Percentiles rank a stretch among this genome's conserved stretches.
These are phyloP conservation scores for Magnolia changhungtana DNA, from an alignment of 164 flowering plant genomes.

Conservation along the genomic window DNA sequence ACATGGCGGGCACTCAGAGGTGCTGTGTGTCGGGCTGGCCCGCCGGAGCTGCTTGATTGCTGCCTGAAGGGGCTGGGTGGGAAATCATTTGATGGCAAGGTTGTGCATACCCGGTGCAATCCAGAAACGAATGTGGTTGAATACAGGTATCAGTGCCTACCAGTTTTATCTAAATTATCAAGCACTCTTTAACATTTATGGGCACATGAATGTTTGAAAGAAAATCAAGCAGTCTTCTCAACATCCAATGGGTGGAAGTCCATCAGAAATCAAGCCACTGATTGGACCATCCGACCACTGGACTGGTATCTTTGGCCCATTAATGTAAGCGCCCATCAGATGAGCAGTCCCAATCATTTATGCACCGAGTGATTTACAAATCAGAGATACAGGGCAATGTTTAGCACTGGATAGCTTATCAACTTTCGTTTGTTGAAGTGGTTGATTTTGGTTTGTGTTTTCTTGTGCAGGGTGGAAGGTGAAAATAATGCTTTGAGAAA, in stretches of 20 bases:
- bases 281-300: too few relatives aligned
- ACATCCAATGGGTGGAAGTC: too few relatives aligned
- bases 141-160: constrained; percentile 42
- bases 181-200: not conserved
- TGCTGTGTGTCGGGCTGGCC: constrained; percentile 51
- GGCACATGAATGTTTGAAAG: not conserved
- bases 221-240: not conserved
- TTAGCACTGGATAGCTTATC: not conserved
- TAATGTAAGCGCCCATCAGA: too few relatives aligned
- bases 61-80: constrained; percentile 67
- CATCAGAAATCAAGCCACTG: too few relatives aligned
- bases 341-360: too few relatives aligned
- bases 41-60: constrained; percentile 61
- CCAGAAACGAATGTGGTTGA: constrained; percentile 50
- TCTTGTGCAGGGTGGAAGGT: constrained; percentile 43
- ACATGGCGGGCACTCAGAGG: constrained; percentile 63
- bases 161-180: too few relatives aligned
- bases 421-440: not conserved
- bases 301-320: too few relatives aligned
- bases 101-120: constrained; percentile 39
- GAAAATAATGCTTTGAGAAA: not conserved
- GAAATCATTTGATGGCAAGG: constrained; percentile 42
- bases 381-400: too few relatives aligned
- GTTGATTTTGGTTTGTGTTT: not conserved
- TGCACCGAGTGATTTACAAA: too few relatives aligned